phyloP scores from a whole-genome alignment of 495 filamentous ascomycete genomes.

The Elaphomyces granulatus region DNA sequence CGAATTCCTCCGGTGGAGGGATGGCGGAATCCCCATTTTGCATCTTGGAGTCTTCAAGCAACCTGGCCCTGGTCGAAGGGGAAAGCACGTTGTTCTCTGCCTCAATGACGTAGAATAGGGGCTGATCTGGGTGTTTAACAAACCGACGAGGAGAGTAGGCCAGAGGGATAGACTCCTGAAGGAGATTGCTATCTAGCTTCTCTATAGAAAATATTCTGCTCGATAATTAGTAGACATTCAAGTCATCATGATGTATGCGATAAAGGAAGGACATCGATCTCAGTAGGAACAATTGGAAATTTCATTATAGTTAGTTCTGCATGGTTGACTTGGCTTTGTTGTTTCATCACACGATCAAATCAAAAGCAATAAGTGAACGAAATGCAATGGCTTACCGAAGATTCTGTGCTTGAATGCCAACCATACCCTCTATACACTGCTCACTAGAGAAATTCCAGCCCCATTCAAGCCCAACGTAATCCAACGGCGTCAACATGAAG shows the following conservation, averaged over 20 bases:
- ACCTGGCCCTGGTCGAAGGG: conserved; percentile 49
- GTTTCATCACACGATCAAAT: conserved; percentile 53
- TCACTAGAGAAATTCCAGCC: conserved; percentile 94
- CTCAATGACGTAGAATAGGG: conserved; percentile 86
- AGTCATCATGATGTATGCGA: too few species aligned
- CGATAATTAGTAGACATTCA: conserved; percentile 1
- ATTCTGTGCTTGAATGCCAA: conserved; percentile 83
- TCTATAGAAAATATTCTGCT: conserved; percentile 80
- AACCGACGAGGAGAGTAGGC: conserved; percentile 81
- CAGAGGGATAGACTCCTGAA: conserved; percentile 79
- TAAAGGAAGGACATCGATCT: conserved; percentile 20
- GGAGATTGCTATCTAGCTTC: conserved; percentile 68
- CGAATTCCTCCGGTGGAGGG: conserved; percentile 73
- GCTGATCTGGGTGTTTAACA: conserved; percentile 73
- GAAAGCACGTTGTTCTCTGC: conserved; percentile 82
- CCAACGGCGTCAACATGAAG: conserved; percentile 84
- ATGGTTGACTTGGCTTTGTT: conserved; percentile 31
- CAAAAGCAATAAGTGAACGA: conserved; percentile 5
- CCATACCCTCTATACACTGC: conserved; percentile 86
- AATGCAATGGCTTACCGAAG: conserved; percentile 54
- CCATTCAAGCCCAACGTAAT: conserved; percentile 78
- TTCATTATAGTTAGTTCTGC: conserved; percentile 34
- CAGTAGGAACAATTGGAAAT: conserved; percentile 69
- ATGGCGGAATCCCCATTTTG: conserved; percentile 55
- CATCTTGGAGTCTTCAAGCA: conserved; percentile 49